Conservation (phyloP, 139 green algal species). For the Microglena sp. region DNA sequence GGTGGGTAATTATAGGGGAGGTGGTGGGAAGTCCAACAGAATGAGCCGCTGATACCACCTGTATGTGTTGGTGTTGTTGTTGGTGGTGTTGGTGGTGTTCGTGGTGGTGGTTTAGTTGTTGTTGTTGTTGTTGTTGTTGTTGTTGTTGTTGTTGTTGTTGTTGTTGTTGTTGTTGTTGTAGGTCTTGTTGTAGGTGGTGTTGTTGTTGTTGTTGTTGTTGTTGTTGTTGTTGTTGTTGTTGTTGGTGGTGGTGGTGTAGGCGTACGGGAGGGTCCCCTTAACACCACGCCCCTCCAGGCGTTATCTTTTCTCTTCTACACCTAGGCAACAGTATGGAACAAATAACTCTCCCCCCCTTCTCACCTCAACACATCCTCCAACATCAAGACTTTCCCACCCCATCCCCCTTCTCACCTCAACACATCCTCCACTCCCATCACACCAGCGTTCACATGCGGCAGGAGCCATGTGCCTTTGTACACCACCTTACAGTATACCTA, state of each 20-base stretch:
- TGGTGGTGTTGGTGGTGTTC: not conserved
- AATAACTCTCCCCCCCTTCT: too few species aligned
- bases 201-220: not conserved
- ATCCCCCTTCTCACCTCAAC: conserved; percentile 10
- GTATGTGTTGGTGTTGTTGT: not conserved
- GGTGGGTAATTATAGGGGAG: conserved; percentile 6
- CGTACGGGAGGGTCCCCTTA: not conserved
- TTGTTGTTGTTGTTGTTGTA: conserved; percentile 39
- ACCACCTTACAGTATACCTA: too few species aligned
- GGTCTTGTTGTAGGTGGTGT: conserved; percentile 8
- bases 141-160: not conserved
- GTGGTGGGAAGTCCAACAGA: conserved; percentile 50
- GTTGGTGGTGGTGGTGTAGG: not conserved
- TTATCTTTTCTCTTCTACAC: too few species aligned
- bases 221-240: not conserved
- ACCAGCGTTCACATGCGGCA: conserved; percentile 75
- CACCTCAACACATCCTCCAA: not conserved
- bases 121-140: not conserved
- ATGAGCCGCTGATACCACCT: conserved; percentile 63
- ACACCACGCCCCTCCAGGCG: too few species aligned
- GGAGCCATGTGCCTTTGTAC: not conserved
- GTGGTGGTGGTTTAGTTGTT: not conserved
- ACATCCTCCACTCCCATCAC: conserved; percentile 40
- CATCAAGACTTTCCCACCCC: not conserved
- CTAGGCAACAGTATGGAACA: too few species aligned